phyloP scores from a whole-genome alignment of 352 stramenopile genomes.

The Aphanomyces cochlioides region DNA sequence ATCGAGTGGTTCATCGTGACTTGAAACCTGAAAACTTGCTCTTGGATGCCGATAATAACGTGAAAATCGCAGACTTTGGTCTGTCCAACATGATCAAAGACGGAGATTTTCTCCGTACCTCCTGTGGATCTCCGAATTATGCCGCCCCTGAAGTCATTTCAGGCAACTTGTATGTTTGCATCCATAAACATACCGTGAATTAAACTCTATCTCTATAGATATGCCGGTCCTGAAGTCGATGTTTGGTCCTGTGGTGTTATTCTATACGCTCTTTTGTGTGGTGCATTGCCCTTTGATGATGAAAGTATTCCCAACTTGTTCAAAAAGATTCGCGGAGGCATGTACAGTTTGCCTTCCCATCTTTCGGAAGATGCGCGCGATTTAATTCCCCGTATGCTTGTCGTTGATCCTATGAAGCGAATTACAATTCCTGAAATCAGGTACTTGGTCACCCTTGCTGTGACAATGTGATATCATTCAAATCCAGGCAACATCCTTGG shows the following conservation, averaged over 20 bases:
- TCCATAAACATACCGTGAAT: too few relatives aligned
- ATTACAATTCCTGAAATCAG: conserved; percentile 99
- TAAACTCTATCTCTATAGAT: not conserved
- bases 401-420: conserved; percentile 99
- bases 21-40: conserved; percentile 98
- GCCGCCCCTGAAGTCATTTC: conserved; percentile 99
- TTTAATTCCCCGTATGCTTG: conserved; percentile 97
- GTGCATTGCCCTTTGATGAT: conserved; percentile 98
- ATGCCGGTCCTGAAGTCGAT: conserved; percentile 96
- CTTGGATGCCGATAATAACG: conserved; percentile 97
- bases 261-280: conserved; percentile 98
- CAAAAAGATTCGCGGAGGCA: conserved; percentile 98
- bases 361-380: conserved; percentile 94
- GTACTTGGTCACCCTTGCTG: conserved; percentile 22
- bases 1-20: conserved; percentile 98
- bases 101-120: conserved; percentile 98
- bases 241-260: conserved; percentile 99
- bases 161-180: conserved; percentile 88
- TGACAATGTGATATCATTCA: not conserved
- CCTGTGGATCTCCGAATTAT: conserved; percentile 98
- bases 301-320: conserved; percentile 98
- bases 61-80: conserved; percentile 99
- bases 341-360: conserved; percentile 97
- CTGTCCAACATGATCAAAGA: conserved; percentile 98
- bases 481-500: conserved; percentile 90